phyloP scores from a whole-genome alignment of 805 yeast genomes.

The Wickerhamiella azymoides region DNA sequence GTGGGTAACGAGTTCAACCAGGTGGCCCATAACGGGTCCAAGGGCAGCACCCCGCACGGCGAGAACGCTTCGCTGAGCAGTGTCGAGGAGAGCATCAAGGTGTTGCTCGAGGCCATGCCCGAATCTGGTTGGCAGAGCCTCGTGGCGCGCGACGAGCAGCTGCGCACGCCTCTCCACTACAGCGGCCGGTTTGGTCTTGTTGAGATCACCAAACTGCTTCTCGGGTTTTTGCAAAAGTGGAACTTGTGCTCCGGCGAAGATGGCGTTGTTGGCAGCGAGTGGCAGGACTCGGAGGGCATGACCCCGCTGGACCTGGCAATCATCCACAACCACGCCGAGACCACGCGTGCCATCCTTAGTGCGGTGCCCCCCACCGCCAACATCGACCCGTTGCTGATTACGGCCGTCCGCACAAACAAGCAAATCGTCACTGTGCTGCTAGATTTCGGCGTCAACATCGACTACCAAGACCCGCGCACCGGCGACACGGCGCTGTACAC shows the following conservation, averaged over 20 bases:
- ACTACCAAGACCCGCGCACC: slow-evolving; percentile 40
- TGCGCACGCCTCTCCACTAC: slow-evolving; percentile 79
- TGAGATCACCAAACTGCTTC: slow-evolving; percentile 43
- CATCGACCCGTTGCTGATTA: slow-evolving; percentile 32
- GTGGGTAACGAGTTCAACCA: slow-evolving; percentile 6
- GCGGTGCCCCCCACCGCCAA: slow-evolving; percentile 19
- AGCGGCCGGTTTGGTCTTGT: slow-evolving; percentile 76
- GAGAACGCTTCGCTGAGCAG: background rate
- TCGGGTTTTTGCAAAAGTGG: slow-evolving; percentile 48
- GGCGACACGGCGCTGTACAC: slow-evolving; percentile 72
- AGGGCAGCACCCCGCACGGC: background rate
- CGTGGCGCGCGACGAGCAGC: slow-evolving; percentile 57
- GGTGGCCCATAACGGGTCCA: background rate
- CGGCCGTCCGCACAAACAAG: slow-evolving; percentile 55
- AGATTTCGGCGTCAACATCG: slow-evolving; percentile 39
- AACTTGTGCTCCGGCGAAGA: slow-evolving; percentile 17
- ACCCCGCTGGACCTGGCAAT: slow-evolving; percentile 79
- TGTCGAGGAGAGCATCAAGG: background rate
- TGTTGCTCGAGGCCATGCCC: slow-evolving; percentile 41
- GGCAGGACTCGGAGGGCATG: slow-evolving; percentile 52
- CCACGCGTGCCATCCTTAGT: slow-evolving; percentile 45
- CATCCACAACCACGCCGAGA: slow-evolving; percentile 67
- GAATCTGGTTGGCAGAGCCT: slow-evolving; percentile 41
- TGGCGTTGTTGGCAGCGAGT: slow-evolving; percentile 17
- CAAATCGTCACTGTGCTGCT: slow-evolving; percentile 42